Evolutionary conservation across 2,329 filamentous ascomycete species (phyloP).

Genomic region (Curvularia lunata): DNA sequence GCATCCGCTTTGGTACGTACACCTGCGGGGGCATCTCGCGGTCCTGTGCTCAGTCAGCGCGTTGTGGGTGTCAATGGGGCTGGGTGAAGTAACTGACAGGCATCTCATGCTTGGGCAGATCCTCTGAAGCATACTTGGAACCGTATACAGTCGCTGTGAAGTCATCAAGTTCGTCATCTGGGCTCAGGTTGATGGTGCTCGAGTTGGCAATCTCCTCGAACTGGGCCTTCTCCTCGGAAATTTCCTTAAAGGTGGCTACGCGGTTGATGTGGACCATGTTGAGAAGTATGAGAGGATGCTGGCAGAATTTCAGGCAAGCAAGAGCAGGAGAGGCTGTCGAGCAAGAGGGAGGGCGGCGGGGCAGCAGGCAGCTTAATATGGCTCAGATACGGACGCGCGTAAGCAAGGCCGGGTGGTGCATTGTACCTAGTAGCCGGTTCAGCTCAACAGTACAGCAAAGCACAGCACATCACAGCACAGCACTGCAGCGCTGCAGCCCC

Average conservation of each 20-base stretch:
- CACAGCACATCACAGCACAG: background rate
- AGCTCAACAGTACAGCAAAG: conserved; percentile 8
- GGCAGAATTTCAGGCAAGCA: background rate
- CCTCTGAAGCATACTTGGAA: conserved; percentile 78
- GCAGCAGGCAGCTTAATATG: conserved; percentile 20
- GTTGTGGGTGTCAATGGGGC: background rate
- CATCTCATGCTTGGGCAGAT: conserved; percentile 84
- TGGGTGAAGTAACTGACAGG: conserved; percentile 63
- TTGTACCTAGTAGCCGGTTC: background rate
- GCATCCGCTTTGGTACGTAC: conserved; percentile 19
- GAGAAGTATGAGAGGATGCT: background rate
- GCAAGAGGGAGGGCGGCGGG: background rate
- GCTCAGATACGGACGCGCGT: conserved; percentile 6
- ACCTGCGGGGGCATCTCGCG: conserved; percentile 86
- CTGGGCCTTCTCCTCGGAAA: conserved; percentile 36
- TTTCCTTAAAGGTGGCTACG: conserved; percentile 52
- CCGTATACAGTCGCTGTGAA: conserved; percentile 87
- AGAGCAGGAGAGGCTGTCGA: no score
- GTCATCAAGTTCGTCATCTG: conserved; percentile 52
- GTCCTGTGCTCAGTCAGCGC: conserved; percentile 24
- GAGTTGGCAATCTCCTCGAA: conserved; percentile 25
- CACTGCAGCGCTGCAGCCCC: conserved; percentile 12
- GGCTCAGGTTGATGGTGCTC: conserved; percentile 34
- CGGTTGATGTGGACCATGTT: conserved; percentile 59
- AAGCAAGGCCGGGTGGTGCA: background rate